Conservation (phyloP, 1,284 basidiomycete species). For the Cutaneotrichosporon cutaneum region DNA sequence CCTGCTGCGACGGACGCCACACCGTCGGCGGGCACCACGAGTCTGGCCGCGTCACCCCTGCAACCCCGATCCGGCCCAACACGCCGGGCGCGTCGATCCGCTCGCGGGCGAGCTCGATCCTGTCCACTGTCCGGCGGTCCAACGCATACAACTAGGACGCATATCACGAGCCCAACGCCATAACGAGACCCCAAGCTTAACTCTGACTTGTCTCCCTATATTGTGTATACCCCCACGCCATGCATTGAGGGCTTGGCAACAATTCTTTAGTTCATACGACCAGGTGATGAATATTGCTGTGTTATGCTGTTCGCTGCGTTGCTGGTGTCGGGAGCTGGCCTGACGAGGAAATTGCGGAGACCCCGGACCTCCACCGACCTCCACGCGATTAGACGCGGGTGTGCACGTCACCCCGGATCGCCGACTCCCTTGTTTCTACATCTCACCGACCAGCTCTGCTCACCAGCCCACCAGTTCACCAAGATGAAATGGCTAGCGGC, state of each 20-base stretch:
- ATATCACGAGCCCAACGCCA: neutral
- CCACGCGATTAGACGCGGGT: neutral
- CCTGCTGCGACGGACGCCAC: conserved; percentile 91
- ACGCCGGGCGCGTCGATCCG: conserved; percentile 35
- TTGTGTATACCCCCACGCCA: conserved; percentile 1
- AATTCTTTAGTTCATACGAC: neutral
- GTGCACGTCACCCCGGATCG: neutral
- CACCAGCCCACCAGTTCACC: too few species aligned
- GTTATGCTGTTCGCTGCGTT: neutral
- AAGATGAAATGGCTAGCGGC: conserved; percentile 22
- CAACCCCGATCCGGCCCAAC: conserved; percentile 31
- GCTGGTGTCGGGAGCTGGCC: too few species aligned
- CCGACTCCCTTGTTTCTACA: neutral
- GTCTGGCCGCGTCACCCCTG: conserved; percentile 33
- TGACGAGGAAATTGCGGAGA: neutral
- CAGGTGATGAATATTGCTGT: neutral
- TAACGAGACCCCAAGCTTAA: neutral
- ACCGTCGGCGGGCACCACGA: conserved; percentile 62
- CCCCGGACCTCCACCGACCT: conserved; percentile 4
- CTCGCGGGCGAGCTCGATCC: conserved; percentile 24
- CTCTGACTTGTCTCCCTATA: neutral
- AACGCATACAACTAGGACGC: neutral
- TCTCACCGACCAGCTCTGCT: neutral
- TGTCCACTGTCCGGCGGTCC: conserved; percentile 24
- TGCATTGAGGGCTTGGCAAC: neutral